A percentile compares a stretch with the other conserved stretches of the same genome.
Evolutionary conservation across 208 protist genomes (phyloP).

Genomic region (Leishmania mexicana): DNA sequence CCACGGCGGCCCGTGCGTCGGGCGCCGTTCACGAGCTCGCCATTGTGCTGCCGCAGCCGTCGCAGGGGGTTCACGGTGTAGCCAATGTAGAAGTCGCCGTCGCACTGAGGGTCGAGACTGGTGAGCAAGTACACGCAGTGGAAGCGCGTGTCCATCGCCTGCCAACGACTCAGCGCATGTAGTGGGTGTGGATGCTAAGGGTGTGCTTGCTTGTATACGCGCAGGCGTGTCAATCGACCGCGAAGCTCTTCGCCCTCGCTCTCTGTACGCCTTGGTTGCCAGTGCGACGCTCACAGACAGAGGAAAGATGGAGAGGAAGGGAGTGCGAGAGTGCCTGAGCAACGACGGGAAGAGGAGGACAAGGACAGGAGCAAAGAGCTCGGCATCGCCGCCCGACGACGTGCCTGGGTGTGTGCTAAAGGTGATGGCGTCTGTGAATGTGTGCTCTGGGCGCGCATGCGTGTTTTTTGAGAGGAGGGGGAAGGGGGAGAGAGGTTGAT

Average conservation of each 20-base stretch:
- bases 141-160: slow-evolving; percentile 82
- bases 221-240: background rate
- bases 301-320: background rate
- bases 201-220: slow-evolving; percentile 7
- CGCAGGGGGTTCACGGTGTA: slow-evolving; percentile 94
- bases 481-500: background rate
- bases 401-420: background rate
- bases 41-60: slow-evolving; percentile 94
- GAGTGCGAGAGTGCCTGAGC: background rate
- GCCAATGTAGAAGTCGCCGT: slow-evolving; percentile 90
- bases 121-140: slow-evolving; percentile 93
- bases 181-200: background rate
- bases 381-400: background rate
- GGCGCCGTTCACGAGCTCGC: slow-evolving; percentile 92
- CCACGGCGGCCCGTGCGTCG: slow-evolving; percentile 69
- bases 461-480: background rate
- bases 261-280: background rate
- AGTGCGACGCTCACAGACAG: background rate
- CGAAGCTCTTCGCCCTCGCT: background rate
- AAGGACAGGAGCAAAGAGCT: background rate
- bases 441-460: background rate
- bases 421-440: background rate
- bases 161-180: background rate
- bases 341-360: background rate
- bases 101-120: slow-evolving; percentile 64